These are phyloP conservation scores for Eustoma russellianum DNA, from an alignment of 257 asterid genomes.

Conservation along the genomic window DNA sequence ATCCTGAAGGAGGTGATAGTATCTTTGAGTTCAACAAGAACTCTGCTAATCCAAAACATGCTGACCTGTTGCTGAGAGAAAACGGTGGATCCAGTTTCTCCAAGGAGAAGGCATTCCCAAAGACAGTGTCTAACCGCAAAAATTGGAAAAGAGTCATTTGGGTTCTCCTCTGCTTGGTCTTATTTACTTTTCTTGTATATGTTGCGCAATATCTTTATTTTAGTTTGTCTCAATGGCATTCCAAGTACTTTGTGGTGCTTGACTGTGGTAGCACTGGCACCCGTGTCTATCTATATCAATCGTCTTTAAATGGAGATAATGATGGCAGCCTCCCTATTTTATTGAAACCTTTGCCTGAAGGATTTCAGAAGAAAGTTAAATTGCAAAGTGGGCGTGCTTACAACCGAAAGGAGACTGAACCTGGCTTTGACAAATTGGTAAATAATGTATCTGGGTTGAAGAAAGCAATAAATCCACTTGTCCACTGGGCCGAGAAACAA, in stretches of 20 bases:
- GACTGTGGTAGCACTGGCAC: slow-evolving; percentile 99
- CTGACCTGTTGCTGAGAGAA: slow-evolving; percentile 36
- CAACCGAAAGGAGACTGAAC: slow-evolving; percentile 96
- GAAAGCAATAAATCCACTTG: slow-evolving; percentile 60
- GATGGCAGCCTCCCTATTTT: slow-evolving; percentile 61
- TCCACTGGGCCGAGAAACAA: slow-evolving; percentile 91
- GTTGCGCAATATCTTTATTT: slow-evolving; percentile 37
- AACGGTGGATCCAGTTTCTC: slow-evolving; percentile 62
- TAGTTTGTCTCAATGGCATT: slow-evolving; percentile 46
- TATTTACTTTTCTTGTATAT: slow-evolving; percentile 45
- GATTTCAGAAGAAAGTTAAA: slow-evolving; percentile 44
- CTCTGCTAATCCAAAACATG: slow-evolving; percentile 24
- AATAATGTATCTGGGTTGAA: slow-evolving; percentile 61
- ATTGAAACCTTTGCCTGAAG: slow-evolving; percentile 73
- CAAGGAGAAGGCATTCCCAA: slow-evolving; percentile 50
- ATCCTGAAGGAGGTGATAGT: slow-evolving; percentile 45
- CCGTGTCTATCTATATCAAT: slow-evolving; percentile 87
- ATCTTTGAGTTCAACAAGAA: slow-evolving; percentile 31
- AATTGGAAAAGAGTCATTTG: slow-evolving; percentile 45
- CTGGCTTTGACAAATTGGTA: slow-evolving; percentile 93
- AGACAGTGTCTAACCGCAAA: slow-evolving; percentile 30
- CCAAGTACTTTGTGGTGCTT: slow-evolving; percentile 74
- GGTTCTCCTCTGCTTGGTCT: slow-evolving; percentile 51
- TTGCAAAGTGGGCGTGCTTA: slow-evolving; percentile 75
- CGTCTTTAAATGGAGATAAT: slow-evolving; percentile 40